A percentile compares a stretch with the other conserved stretches of the same genome.
Evolutionary conservation across 106 monocot genomes (phyloP).

Genomic region (Dendrobium huoshanense): DNA sequence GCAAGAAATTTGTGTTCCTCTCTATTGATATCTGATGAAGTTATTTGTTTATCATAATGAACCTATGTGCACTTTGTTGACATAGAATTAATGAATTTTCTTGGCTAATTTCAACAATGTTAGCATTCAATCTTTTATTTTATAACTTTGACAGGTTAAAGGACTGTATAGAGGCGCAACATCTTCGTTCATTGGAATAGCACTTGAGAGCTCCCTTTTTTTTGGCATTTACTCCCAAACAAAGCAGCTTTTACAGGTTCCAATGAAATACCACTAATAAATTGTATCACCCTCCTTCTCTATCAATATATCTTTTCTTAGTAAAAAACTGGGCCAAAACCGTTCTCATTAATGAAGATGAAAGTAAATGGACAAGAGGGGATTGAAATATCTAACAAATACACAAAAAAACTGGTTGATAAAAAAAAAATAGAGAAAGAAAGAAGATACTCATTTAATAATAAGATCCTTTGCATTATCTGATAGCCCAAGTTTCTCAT

Average conservation of each 20-base stretch:
- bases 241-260: slow-evolving; percentile 78
- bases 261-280: neutral
- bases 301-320: neutral
- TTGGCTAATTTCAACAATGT: neutral
- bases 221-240: slow-evolving; percentile 82
- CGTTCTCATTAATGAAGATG: neutral
- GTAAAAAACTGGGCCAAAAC: neutral
- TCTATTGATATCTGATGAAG: neutral
- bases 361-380: neutral
- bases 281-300: neutral
- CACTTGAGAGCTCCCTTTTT: slow-evolving; percentile 73
- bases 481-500: no score
- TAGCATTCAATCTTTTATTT: neutral
- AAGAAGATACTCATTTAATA: neutral
- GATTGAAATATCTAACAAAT: neutral
- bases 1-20: neutral
- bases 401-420: neutral
- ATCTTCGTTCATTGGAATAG: slow-evolving; percentile 72
- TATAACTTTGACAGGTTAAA: slow-evolving; percentile 47
- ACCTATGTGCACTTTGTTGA: neutral
- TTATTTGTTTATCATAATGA: neutral
- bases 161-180: slow-evolving; percentile 85
- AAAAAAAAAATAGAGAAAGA: neutral
- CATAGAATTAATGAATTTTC: neutral
- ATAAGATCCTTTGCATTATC: neutral